Evolutionary conservation across 768 basidiomycete genomes (phyloP), one percentile per base, ranked within the genome.

Genomic region (Russula sp.): DNA sequence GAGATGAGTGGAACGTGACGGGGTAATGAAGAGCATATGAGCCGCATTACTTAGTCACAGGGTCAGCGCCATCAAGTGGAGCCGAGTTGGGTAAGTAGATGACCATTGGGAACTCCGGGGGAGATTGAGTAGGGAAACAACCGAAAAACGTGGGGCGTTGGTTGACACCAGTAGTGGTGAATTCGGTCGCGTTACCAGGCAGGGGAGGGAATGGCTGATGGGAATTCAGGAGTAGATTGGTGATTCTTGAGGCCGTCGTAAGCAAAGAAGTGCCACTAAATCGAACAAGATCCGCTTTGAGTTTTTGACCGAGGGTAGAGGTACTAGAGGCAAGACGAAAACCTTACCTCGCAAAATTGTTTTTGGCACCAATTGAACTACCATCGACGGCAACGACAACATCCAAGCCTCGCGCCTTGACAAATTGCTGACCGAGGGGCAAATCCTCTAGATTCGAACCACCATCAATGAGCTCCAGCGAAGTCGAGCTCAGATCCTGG

Each of bases 31-130:
- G 28, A 26, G 11, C 13, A n/a, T 44, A n/a, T 57, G 36, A 61
- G 4, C 11, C 54, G 26, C 14, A 18, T 66, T 73, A 88, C 88
- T 90, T 85, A 20, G 84, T 79, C n/a, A 85, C 81, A 14, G 88
- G 87, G 61, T 80, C 71, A 61, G 78, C 79, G 26, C 86, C 87
- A 60, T 78, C 79, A 22, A 85, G 68, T 4, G 87, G 87, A 20
- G 90, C 88, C 32, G 88, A 80, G 72, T 87, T 90, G 5, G 92
- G 91, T 13, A 92, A 77, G 70, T 89, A 91, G 48, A 92, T 81
- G 44, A 92, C 74, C 22, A 92, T 67, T 0, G 90, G 90, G 66
- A 80, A 88, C 62, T 83, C 81, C 2, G 83, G 74, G 16, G 85
- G 80, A 5, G 24, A 72, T 51, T 79, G 72, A 3, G 60, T 71